phyloP scores from a whole-genome alignment of 2,329 filamentous ascomycete genomes.

The Didymella segeticola region DNA sequence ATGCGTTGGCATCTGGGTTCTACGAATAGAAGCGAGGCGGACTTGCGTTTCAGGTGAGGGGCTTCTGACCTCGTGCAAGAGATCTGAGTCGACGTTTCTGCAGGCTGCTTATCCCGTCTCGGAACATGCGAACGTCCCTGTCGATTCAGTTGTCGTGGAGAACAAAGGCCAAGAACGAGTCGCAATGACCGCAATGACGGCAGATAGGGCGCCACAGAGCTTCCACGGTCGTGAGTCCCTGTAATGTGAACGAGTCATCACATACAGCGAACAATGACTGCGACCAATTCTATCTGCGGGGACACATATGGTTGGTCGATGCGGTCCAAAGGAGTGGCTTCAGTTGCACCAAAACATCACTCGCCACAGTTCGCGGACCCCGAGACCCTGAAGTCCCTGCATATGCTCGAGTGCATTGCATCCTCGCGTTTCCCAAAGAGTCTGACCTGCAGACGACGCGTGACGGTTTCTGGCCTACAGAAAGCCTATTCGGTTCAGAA shows the following conservation, averaged over 20 bases:
- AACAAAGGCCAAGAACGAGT: background rate
- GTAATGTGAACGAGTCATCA: background rate
- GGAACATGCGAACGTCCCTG: constrained; percentile 21
- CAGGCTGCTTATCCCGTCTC: constrained; percentile 14
- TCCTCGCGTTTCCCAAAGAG: background rate
- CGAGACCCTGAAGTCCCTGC: constrained; percentile 10
- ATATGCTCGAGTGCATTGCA: background rate
- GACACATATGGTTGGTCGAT: background rate
- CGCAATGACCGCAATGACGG: background rate
- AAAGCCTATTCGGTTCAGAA: background rate
- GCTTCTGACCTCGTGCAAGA: background rate
- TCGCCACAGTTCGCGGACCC: constrained; percentile 18
- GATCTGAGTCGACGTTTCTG: constrained; percentile 11
- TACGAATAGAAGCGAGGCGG: constrained; percentile 20
- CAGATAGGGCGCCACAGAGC: background rate
- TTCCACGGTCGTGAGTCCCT: background rate
- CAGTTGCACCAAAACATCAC: constrained; percentile 1
- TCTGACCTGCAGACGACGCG: constrained; percentile 17
- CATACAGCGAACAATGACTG: background rate
- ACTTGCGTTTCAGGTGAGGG: constrained; percentile 10
- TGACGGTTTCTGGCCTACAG: constrained; percentile 4
- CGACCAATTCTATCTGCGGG: background rate
- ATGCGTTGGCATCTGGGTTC: constrained; percentile 27
- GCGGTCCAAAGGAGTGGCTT: background rate
- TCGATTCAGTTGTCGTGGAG: background rate